Percentiles rank a stretch among this genome's conserved stretches.
phyloP scores from a whole-genome alignment of 1,284 basidiomycete species.

The Ganoderma resinaceum region DNA sequence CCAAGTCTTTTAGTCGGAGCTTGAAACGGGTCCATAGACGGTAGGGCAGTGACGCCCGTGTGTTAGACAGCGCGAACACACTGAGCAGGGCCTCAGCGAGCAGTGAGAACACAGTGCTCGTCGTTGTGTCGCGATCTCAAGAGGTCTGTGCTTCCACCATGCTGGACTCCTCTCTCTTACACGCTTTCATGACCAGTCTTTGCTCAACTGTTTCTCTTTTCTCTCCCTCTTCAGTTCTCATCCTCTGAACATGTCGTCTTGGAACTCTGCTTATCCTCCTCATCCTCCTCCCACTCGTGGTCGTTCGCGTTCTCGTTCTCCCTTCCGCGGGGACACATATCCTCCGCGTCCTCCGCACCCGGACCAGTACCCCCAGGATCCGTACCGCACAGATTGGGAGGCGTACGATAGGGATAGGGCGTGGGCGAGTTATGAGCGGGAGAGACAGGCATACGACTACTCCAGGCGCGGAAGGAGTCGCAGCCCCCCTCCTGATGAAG shows the following conservation, averaged over 20 bases:
- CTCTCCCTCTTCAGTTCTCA: slow-evolving; percentile 67
- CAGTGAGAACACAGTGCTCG: slow-evolving; percentile 63
- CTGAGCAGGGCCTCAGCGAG: slow-evolving; percentile 51
- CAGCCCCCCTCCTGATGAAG: slow-evolving; percentile 71
- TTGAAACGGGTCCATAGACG: slow-evolving; percentile 40
- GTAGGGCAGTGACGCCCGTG: slow-evolving; percentile 29
- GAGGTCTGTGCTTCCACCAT: slow-evolving; percentile 91
- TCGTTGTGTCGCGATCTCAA: slow-evolving; percentile 62
- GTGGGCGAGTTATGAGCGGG: slow-evolving; percentile 71
- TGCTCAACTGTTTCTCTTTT: slow-evolving; percentile 68
- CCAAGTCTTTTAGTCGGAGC: slow-evolving; percentile 52
- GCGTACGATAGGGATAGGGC: slow-evolving; percentile 72
- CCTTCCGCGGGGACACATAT: slow-evolving; percentile 56
- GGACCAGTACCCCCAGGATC: slow-evolving; percentile 62
- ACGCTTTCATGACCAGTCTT: slow-evolving; percentile 63
- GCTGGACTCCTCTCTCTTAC: slow-evolving; percentile 72
- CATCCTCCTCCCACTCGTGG: slow-evolving; percentile 63
- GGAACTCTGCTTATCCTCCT: slow-evolving; percentile 64
- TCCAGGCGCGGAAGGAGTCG: slow-evolving; percentile 74
- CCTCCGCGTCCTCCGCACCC: slow-evolving; percentile 61
- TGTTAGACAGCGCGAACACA: slow-evolving; percentile 73
- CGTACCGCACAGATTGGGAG: slow-evolving; percentile 72
- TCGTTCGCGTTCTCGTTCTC: slow-evolving; percentile 83
- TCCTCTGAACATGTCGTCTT: slow-evolving; percentile 63
- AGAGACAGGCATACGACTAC: slow-evolving; percentile 65